Evolutionary conservation across 805 yeast species (phyloP), one percentile per base, ranked within the genome.

Genomic region (Trichomonascus vanleenenianus): DNA sequence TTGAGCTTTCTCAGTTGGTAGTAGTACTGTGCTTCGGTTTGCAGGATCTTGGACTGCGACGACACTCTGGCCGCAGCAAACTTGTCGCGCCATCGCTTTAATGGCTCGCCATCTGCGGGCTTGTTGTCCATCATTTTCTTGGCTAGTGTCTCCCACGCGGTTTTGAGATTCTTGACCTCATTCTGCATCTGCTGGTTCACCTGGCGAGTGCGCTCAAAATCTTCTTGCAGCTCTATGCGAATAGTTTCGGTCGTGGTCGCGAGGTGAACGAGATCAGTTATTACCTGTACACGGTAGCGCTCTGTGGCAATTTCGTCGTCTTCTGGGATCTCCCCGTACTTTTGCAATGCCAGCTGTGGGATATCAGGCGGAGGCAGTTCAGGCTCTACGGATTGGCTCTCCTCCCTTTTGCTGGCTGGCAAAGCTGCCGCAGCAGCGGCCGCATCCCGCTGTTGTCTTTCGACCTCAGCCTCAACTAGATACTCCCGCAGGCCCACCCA

Each of bases 201-300:
- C 19, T 47, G 49, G 16, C 56, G 49, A 22, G 59, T 47, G 43
- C 52, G 52, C 37, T 64, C 68, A 43, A 50, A 49, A 44, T 64
- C 68, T 16, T 55, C 52, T 34, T 50, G 54, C 16, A 65, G 53
- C 3, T 64, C 63, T 39, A 59, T 45, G 11, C 70, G 56, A 39
- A 65, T 55, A 20, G 65, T 60, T 31, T 59, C 66, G 3, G 68
- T 63, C n/a, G 60, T 51, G 5, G 64, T 48, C 30, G 61, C 56
- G 3, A 62, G 39, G 3, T 53, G 54, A 41, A 61, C 43, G 14
- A 65, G 55, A 25, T 59, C 48, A 2, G 56, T 47, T 7, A 65
- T 32, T 22, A 58, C 54, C 19, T 51, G 53, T 30, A 64, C 57
- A 20, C 56, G 50, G 41, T 54, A 53, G 15, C 52, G 43, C 41